phyloP scores from a whole-genome alignment of 805 yeast genomes.

The Clavispora vitiphila region DNA sequence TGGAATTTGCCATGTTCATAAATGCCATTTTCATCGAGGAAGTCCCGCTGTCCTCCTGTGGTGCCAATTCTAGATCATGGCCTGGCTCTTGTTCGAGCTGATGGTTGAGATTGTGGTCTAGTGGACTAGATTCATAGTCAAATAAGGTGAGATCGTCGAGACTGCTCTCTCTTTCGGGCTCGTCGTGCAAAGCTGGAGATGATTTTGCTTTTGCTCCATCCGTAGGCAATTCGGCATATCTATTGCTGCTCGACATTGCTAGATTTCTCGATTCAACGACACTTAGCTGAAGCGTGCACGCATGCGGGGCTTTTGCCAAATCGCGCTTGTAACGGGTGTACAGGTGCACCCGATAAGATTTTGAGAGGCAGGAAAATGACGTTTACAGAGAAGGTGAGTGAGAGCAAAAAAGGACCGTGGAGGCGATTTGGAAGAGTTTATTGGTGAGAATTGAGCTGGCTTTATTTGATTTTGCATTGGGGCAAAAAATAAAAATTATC shows the following conservation, averaged over 20 bases:
- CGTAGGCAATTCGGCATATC: not conserved
- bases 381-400: no score
- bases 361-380: no score
- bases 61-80: not conserved
- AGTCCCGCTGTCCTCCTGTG: constrained; percentile 18
- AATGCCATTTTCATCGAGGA: constrained; percentile 74
- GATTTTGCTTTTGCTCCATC: not conserved
- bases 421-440: no score
- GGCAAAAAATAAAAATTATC: not conserved
- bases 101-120: not conserved
- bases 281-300: not conserved
- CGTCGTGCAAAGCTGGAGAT: not conserved
- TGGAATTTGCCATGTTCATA: constrained; percentile 95
- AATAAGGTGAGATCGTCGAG: constrained; percentile 1
- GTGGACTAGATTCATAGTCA: not conserved
- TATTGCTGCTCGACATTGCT: not conserved
- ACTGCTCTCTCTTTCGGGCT: not conserved
- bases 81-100: no score
- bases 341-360: no score
- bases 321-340: not conserved
- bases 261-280: not conserved
- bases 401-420: no score
- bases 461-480: no score
- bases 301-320: not conserved
- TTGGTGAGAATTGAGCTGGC: no score